phyloP scores from a whole-genome alignment of 2,329 filamentous ascomycete genomes.

The Incumbomyces lentus region DNA sequence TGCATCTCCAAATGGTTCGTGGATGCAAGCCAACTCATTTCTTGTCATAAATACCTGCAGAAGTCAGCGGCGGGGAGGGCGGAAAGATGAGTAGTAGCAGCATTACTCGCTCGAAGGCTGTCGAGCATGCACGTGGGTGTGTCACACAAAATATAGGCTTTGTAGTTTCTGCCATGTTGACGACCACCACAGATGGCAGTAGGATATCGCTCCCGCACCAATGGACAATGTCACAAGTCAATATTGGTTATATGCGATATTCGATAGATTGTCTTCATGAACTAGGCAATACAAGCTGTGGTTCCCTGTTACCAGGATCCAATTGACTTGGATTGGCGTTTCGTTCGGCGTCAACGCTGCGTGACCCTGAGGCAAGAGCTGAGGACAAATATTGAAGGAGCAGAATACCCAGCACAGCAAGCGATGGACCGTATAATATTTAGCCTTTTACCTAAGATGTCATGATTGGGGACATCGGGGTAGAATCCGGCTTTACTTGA shows the following conservation, averaged over 20 bases:
- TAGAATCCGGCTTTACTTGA: neutral
- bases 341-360: neutral
- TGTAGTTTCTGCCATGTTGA: conserved; percentile 32
- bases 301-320: conserved; percentile 6
- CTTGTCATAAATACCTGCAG: conserved; percentile 90
- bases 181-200: neutral
- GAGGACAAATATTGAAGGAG: neutral
- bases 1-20: conserved; percentile 94
- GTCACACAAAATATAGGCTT: conserved; percentile 88
- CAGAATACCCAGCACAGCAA: neutral
- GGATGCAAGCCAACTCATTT: conserved; percentile 68
- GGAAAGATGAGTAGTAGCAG: neutral
- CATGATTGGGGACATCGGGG: neutral
- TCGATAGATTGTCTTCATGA: neutral
- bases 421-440: neutral
- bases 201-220: conserved; percentile 2
- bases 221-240: conserved; percentile 8
- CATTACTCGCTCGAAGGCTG: conserved; percentile 84
- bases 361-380: neutral
- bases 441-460: neutral
- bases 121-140: conserved; percentile 89
- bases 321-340: neutral
- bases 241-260: conserved; percentile 3
- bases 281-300: neutral
- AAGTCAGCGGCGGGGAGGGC: conserved; percentile 7